These are phyloP conservation scores for Nematocida minor DNA, from an alignment of 371 early-diverging fungal genomes.

Conservation along the genomic window DNA sequence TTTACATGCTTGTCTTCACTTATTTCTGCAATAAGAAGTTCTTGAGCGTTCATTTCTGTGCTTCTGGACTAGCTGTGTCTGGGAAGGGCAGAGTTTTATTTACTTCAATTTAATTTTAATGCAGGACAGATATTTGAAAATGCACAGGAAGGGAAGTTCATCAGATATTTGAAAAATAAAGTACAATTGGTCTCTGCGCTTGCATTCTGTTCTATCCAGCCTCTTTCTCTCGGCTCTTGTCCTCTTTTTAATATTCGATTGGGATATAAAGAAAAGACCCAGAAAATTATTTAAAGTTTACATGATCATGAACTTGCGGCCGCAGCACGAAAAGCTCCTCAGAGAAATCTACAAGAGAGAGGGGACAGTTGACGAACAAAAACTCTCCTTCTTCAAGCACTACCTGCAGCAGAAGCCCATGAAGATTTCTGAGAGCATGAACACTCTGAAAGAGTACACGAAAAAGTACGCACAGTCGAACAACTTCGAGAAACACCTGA, in stretches of 20 bases:
- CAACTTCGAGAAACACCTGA: constrained; percentile 21
- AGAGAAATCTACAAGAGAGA: constrained; percentile 49
- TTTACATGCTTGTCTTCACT: no score
- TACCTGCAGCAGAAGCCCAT: constrained; percentile 54
- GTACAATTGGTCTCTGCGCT: no score
- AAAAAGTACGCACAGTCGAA: constrained; percentile 29
- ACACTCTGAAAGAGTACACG: constrained; percentile 25
- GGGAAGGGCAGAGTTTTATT: no score
- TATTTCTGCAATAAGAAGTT: no score
- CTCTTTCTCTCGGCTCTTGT: no score
- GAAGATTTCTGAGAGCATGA: constrained; percentile 45
- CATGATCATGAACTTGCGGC: constrained; percentile 51
- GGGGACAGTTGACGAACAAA: constrained; percentile 50
- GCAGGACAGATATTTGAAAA: no score
- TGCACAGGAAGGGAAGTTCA: no score
- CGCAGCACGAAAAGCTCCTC: constrained; percentile 50
- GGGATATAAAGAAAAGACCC: not conserved
- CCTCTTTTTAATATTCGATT: not conserved
- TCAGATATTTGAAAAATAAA: no score
- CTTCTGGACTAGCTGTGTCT: no score
- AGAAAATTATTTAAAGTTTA: constrained; percentile 43
- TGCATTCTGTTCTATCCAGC: no score
- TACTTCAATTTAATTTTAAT: no score
- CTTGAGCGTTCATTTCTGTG: no score
- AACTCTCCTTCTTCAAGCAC: constrained; percentile 54